Evolutionary conservation across 1,284 basidiomycete genomes (phyloP).

Genomic region (Fomitopsis schrenkii): DNA sequence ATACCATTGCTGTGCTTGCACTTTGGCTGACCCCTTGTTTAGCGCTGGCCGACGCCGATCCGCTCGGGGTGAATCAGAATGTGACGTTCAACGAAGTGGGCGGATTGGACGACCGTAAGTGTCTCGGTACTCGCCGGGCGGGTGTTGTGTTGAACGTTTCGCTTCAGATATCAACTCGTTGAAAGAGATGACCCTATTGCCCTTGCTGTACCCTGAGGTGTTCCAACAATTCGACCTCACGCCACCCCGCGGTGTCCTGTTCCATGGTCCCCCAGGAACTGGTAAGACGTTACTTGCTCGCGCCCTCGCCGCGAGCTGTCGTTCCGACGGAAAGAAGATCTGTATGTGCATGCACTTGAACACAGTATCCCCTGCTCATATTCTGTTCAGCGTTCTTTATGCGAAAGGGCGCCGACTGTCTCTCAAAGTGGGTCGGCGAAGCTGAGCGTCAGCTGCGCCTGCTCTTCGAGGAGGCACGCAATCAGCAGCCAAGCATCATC

Average conservation of each 20-base stretch:
- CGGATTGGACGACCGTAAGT: constrained; percentile 88
- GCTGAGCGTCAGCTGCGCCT: constrained; percentile 95
- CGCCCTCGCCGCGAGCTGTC: constrained; percentile 92
- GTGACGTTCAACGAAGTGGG: constrained; percentile 98
- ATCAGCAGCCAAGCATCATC: constrained; percentile 92
- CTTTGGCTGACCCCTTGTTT: not conserved
- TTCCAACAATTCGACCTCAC: constrained; percentile 95
- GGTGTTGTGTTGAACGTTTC: not conserved
- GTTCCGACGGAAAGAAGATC: constrained; percentile 86
- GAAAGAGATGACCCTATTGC: constrained; percentile 98
- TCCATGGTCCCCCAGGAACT: constrained; percentile 95
- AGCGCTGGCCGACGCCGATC: constrained; percentile 96
- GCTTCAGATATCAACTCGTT: constrained; percentile 88
- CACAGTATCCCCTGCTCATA: not conserved
- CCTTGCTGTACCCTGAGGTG: constrained; percentile 94
- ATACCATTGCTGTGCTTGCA: not conserved
- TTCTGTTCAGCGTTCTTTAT: constrained; percentile 86
- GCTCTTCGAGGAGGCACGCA: constrained; percentile 94
- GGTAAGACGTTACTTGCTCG: constrained; percentile 93
- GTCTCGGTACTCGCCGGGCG: not conserved
- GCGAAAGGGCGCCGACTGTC: constrained; percentile 98
- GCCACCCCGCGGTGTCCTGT: constrained; percentile 94
- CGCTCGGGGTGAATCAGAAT: constrained; percentile 89
- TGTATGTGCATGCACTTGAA: constrained; percentile 47
- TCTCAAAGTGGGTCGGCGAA: constrained; percentile 99